Base-by-base conservation (phyloP, 768 basidiomycete species). In the Rhodotorula taiwanensis region DNA sequence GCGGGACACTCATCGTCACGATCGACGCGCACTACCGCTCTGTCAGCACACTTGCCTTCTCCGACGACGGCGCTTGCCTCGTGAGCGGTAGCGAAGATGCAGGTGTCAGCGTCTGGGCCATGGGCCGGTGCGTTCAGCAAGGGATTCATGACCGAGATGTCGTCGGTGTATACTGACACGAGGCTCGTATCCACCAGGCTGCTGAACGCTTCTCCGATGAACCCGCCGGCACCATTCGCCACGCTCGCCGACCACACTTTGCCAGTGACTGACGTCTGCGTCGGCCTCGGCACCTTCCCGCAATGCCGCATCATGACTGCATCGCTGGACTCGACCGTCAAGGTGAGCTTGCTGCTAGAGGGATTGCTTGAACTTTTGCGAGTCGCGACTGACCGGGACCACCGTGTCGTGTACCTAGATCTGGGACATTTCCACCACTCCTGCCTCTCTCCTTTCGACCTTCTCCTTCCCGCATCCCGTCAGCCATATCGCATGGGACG, bases 21-120 rank as follows among this genome's bases (percentile, higher is more conserved):
- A 92, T 92, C 84, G 93, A 97, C 64, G 93, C 93, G 23, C 94
- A 98, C 76, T 99, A 98, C 77, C 87, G 94, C 61, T 81, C 84
- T 73, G 82, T 97, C 55, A 87, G 83, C 64, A 85, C 86, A 14
- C 76, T 98, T 4, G 83, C 82, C 47, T 98, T 97, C 74, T 87
- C 89, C 14, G 79, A 80, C 25, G 92, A 95, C 72, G 87, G 88
- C 39, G 82, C 81, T 49, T 83, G 85, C 9, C 79, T 99, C 49
- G 71, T 97, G 23, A 88, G 89, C 39, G 90, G 87, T 7, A 90
- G 88, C 58, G 89, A 94, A 66, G 95, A 99, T 74, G 89, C 93
- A 48, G 84, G 84, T 41, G 82, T 91, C 58, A 84, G 83, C 76
- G 85, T 97, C 65, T 98, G 92, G 92, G 86, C 86, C 64, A 80